Base-by-base conservation (phyloP, 371 early-diverging fungal genomes). In the Dentiscutata heterogama region DNA sequence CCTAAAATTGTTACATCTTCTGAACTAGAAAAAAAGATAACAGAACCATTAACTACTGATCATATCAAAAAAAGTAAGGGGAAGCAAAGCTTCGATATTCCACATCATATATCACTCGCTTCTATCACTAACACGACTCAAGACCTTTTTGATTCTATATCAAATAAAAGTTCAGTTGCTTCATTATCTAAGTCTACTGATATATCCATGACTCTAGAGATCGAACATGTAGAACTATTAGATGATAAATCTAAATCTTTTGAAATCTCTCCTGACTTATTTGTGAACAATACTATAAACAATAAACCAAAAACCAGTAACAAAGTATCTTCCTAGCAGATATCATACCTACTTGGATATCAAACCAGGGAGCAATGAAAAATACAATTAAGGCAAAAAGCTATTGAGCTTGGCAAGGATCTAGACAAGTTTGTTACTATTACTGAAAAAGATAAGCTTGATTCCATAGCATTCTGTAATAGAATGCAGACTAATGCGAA, bases 81-180 rank as follows among this genome's bases (percentile, higher is more conserved):
- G 39, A 39, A 39, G 39, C 39, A 39, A 39, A 39, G 39, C 39
- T 39, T 39, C 6, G 39, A 39, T 39, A 6, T 39, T 39, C 6
- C 39, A 39, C 39, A 39, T 39, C 6, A 39, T 1, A 65, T 8
- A 8, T 2, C 25, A 22, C 13, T 39, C 25, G 29, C 67, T 29
- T 27, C 29, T 27, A 29, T 29, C 25, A 67, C 67, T 67, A 67
- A 67, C 11, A 67, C 11, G 25, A 67, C 25, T 27, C 67, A 67
- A 11, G 67, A 67, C 3, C 67, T 67, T 27, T 67, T 67, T 27
- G 67, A 67, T 67, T 67, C 27, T 5, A 67, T 67, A 67, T 22
- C 11, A 67, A 27, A 39, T n/a, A n/a, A n/a, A n/a, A n/a, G n/a
- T n/a, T n/a, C n/a, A n/a, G n/a, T n/a, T n/a, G n/a, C n/a, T n/a